Evolutionary conservation across 805 yeast species (phyloP), one percentile per base, ranked within the genome.

Genomic region (Isabelozyma pseudorhagii): DNA sequence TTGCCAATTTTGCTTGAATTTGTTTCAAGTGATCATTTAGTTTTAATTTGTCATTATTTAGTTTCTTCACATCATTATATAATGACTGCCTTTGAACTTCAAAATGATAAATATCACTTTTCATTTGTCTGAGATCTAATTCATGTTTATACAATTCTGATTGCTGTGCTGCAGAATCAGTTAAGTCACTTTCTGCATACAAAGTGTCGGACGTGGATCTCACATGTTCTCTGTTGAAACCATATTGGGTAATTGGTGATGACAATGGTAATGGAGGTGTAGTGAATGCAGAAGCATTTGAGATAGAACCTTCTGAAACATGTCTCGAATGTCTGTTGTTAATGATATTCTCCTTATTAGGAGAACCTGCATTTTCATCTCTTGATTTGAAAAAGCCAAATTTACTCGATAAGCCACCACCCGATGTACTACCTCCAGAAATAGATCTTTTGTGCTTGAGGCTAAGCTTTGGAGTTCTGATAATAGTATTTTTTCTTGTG

Each of bases 151-250:
- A 40, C 40, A 28, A 21, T 14, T 41, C 38, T 4, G 34, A 10
- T 4, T 42, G 21, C 27, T 42, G 36, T 31, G 36, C 14, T 40
- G 48, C 10, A 42, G 46, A n/a, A 5, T 18, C 14, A 41, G 14
- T 21, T 8, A 41, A 27, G 5, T 42, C 18, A n/a, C 40, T 38
- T 8, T 66, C 64, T 52, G 10, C 61, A 53, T 27, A 62, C 40
- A 48, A 63, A 64, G 80, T 70, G 47, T 78, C 82, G 1, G 81
- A 75, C 1, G 71, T 62, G 1, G 80, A 70, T 51, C 82, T 66
- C 5, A 56, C 47, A 54, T 79, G 82, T 14, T 57, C 57, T 31
- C 62, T 53, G 13, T 54, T 50, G 45, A 50, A 49, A 1, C 49
- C 49, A 13, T 51, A 15, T 15, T 46, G 55, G 17, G 55, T 42